Conservation (phyloP, 257 asterid species). For the Jaltomata sinuosa region DNA sequence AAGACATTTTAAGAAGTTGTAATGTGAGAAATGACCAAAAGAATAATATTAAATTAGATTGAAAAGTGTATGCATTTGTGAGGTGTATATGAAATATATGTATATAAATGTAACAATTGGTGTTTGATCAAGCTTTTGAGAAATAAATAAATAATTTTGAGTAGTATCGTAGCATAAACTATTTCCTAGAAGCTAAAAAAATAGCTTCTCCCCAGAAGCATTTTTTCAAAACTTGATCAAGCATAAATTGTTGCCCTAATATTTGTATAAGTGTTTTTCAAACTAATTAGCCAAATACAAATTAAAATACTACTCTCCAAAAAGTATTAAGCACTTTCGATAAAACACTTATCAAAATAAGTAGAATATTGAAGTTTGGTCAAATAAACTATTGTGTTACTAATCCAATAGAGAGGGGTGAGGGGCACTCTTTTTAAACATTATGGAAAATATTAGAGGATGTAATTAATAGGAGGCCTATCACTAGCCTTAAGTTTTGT, state of each 20-base stretch:
- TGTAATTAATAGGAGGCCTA: neutral
- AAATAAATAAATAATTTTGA: no score
- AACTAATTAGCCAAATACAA: neutral
- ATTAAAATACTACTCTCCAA: neutral
- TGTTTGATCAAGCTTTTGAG: neutral
- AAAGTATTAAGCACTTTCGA: no score
- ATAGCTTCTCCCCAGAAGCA: neutral
- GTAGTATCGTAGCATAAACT: neutral
- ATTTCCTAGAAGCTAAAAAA: no score
- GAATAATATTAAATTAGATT: neutral
- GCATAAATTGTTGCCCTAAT: neutral
- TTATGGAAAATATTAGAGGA: neutral
- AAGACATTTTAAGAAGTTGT: neutral
- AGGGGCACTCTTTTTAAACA: neutral
- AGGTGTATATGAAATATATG: neutral
- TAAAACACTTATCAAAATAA: neutral
- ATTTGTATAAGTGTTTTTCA: neutral
- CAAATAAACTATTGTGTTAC: neutral
- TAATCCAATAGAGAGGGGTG: neutral
- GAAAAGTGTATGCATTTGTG: neutral
- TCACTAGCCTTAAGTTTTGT: neutral
- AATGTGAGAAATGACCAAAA: neutral
- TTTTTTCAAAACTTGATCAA: neutral
- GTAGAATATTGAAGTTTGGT: neutral
- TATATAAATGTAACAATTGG: neutral